These are phyloP conservation scores for Aspergillus sp. DNA, from an alignment of 2,329 filamentous ascomycete species.

Conservation along the genomic window DNA sequence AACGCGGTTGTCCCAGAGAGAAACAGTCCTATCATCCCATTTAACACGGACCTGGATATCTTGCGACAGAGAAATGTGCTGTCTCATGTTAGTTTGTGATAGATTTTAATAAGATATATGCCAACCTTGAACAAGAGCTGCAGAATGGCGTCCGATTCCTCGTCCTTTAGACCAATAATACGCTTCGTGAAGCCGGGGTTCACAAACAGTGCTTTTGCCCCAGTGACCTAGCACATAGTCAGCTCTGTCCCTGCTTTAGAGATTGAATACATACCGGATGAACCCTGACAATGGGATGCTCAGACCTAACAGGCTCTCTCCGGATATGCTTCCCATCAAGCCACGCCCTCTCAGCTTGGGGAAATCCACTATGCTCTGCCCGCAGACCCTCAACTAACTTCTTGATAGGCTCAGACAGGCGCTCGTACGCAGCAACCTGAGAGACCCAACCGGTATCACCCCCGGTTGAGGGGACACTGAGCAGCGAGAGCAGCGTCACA, in stretches of 20 bases:
- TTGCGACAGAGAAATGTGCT: constrained; percentile 7
- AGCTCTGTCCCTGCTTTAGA: background rate
- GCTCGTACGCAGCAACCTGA: constrained; percentile 29
- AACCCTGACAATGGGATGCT: constrained; percentile 33
- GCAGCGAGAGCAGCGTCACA: constrained; percentile 28
- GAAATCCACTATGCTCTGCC: constrained; percentile 29
- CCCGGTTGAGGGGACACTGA: constrained; percentile 25
- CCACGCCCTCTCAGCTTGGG: constrained; percentile 24
- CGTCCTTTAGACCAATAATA: constrained; percentile 11
- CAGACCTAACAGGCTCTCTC: constrained; percentile 30
- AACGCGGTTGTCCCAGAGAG: constrained; percentile 10
- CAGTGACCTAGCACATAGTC: constrained; percentile 20
- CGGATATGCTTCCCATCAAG: constrained; percentile 24
- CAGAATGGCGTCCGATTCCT: constrained; percentile 9
- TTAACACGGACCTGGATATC: constrained; percentile 14
- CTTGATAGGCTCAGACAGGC: constrained; percentile 23
- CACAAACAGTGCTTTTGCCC: constrained; percentile 35
- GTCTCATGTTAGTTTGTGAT: background rate
- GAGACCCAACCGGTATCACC: constrained; percentile 33
- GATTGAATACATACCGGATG: constrained; percentile 23
- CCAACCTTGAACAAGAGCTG: constrained; percentile 7
- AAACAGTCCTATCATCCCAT: constrained; percentile 12
- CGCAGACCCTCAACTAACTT: constrained; percentile 29
- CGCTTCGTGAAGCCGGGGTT: constrained; percentile 32
- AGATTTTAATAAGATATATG: background rate